Evolutionary conservation across 768 basidiomycete genomes (phyloP), one percentile per base, ranked within the genome.

Genomic region (Trametes cingulata): DNA sequence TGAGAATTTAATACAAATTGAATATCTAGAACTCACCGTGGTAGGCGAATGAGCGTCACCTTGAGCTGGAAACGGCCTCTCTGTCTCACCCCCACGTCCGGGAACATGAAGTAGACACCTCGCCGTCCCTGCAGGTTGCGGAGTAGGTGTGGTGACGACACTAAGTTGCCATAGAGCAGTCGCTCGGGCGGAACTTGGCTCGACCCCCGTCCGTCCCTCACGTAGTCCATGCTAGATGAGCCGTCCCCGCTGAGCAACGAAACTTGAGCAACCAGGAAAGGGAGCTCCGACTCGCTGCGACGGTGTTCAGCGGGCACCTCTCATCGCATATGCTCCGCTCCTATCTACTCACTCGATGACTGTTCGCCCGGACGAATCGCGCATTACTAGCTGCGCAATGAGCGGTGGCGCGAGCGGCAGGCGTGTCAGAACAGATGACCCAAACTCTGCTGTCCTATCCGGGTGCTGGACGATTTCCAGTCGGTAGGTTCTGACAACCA

Each of bases 391-490:
- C 67, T 87, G 90, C 15, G 88, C 90, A 60, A 97, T 83, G 27
- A 91, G 80, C 7, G 94, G 90, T 41, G 94, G 94, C 10, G 91
- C 87, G 56, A 96, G 78, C 17, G 94, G 90, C 52, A 94, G 76
- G 48, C 91, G 87, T 60, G 90, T 92, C 52, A 94, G 78, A 56
- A 80, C 85, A 20, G 83, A 82, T 50, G 81, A 76, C 47, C 90
- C 88, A 73, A 93, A 94, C 71, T 91, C 91, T 40, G 94, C 92
- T 25, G 91, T 87, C 61, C 82, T 82, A 63, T 83, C 80, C 10
- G 94, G 94, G 60, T 95, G 88, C 67, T 97, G 94, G 25, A 94
- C 82, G 60, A 95, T 85, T 69, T 91, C 86, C 17, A 97, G 85
- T 48, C 88, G 83, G 71, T 95, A 96, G 0, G 84, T 77, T 54